Percentiles rank a stretch among this genome's conserved stretches.
Conservation (phyloP, 2,329 filamentous ascomycete genomes). For the Colletotrichum spaethianum region DNA sequence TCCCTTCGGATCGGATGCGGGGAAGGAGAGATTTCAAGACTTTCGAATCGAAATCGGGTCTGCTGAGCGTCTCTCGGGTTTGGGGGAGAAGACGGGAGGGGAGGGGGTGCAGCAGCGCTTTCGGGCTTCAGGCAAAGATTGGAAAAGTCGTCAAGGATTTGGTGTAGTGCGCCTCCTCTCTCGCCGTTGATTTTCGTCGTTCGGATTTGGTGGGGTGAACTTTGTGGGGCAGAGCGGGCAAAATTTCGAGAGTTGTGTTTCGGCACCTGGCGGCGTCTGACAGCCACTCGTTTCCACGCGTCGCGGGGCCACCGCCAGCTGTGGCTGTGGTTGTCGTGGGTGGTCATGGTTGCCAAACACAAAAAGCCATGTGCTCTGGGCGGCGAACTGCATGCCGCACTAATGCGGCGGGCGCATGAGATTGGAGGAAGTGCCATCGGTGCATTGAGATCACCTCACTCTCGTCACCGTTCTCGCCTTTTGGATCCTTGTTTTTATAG, state of each 20-base stretch:
- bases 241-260: slow-evolving; percentile 37
- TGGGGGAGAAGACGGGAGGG: slow-evolving; percentile 17
- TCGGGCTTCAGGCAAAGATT: slow-evolving; percentile 34
- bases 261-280: slow-evolving; percentile 26
- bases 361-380: background rate
- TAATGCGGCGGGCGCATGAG: background rate
- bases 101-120: slow-evolving; percentile 33
- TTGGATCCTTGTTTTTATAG: background rate
- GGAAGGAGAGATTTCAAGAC: slow-evolving; percentile 1
- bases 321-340: background rate
- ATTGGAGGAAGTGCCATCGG: background rate
- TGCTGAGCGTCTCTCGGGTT: slow-evolving; percentile 17
- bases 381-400: background rate
- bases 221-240: slow-evolving; percentile 44
- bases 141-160: slow-evolving; percentile 42
- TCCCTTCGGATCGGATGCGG: slow-evolving; percentile 5
- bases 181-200: slow-evolving; percentile 42
- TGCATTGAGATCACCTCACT: too few relatives aligned
- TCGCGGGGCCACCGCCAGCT: slow-evolving; percentile 28
- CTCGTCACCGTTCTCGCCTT: background rate
- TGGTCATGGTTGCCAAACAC: background rate
- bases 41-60: slow-evolving; percentile 14
- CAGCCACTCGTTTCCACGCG: slow-evolving; percentile 30
- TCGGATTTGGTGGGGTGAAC: slow-evolving; percentile 44
- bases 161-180: slow-evolving; percentile 39